These are phyloP conservation scores for Zalaria sp. DNA, from an alignment of 2,329 filamentous ascomycete genomes.

Conservation along the genomic window DNA sequence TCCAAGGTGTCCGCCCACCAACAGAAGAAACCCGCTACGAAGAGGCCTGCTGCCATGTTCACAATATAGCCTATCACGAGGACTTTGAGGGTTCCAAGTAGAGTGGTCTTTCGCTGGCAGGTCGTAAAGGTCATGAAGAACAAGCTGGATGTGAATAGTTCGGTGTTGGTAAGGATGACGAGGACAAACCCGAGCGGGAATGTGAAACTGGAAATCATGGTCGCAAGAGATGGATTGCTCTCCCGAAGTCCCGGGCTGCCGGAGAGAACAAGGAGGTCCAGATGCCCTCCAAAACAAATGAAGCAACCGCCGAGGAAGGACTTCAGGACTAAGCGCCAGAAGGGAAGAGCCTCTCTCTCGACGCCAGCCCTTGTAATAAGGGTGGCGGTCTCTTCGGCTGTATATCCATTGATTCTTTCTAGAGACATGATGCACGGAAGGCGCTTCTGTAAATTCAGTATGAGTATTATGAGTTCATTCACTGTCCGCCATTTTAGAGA, in stretches of 20 bases:
- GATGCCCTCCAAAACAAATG: conserved; percentile 20
- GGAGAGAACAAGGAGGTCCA: conserved; percentile 18
- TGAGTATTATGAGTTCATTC: too few species aligned
- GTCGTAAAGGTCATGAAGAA: conserved; percentile 9
- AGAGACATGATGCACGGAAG: too few species aligned
- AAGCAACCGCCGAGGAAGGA: conserved; percentile 17
- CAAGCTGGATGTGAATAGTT: conserved; percentile 10
- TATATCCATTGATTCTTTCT: conserved; percentile 2
- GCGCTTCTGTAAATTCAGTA: too few species aligned
- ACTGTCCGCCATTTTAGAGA: too few species aligned
- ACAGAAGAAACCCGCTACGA: conserved; percentile 8
- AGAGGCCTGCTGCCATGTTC: conserved; percentile 7
- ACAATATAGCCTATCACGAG: conserved; percentile 8
- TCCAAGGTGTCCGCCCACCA: conserved; percentile 8
- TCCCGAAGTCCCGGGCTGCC: conserved; percentile 12
- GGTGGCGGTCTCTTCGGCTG: conserved; percentile 7
- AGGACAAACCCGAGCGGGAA: conserved; percentile 10
- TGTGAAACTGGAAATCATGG: conserved; percentile 5
- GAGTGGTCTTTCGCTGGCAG: conserved; percentile 4
- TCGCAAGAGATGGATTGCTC: conserved; percentile 8
- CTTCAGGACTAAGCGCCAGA: conserved; percentile 19
- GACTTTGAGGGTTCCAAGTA: conserved; percentile 6
- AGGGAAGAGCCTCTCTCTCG: conserved; percentile 12
- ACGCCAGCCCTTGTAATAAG: conserved; percentile 7
- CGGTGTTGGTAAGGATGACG: conserved; percentile 8